Evolutionary conservation across 2,329 filamentous ascomycete genomes (phyloP), one percentile per base, ranked within the genome.

Genomic region (Cladosporium phlei): DNA sequence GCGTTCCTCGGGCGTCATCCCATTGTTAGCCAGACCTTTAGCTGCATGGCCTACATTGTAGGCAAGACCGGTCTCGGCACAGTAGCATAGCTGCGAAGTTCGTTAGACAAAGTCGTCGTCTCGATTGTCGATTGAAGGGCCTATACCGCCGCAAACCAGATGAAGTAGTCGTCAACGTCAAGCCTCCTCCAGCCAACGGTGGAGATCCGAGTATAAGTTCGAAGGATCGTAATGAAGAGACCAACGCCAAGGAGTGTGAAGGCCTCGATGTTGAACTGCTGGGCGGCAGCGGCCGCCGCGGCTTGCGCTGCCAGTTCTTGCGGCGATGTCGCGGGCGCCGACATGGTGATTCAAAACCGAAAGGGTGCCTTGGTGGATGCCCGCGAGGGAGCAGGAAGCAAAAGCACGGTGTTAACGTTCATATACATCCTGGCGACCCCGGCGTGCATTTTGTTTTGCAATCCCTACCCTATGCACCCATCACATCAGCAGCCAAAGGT

Each of bases 11-110:
- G 42, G 42, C 14, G 42, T 45, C 42, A 45, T 45, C 24, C 42
- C 42, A 45, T 45, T 45, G 42, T 45, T 45, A 3, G 42, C 42
- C 11, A 45, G 42, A 16, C 42, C 42, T 12, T 45, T 32, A 21
- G 42, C 42, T 35, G 42, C 42, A 12, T 45, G n/a, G 8, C 42
- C 42, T 22, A 45, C 42, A 29, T 17, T 20, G 30, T 45, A 45
- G 14, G 42, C 42, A 9, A 45, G 25, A 8, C 22, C 32, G 9
- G 42, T 45, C 7, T 45, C 42, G 14, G 37, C 32, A 8, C 32
- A 27, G 32, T 45, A 45, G 25, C 32, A 45, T 21, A 45, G 17
- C 42, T 45, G 19, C n/a, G 19, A 24, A 14, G 24, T 33, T 9
- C 7, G 24, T 29, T 16, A 44, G 42, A 21, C 12, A 7, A 7